These are phyloP conservation scores for Globisporangium paroecandrum DNA, from an alignment of 352 stramenopile species.

Conservation along the genomic window DNA sequence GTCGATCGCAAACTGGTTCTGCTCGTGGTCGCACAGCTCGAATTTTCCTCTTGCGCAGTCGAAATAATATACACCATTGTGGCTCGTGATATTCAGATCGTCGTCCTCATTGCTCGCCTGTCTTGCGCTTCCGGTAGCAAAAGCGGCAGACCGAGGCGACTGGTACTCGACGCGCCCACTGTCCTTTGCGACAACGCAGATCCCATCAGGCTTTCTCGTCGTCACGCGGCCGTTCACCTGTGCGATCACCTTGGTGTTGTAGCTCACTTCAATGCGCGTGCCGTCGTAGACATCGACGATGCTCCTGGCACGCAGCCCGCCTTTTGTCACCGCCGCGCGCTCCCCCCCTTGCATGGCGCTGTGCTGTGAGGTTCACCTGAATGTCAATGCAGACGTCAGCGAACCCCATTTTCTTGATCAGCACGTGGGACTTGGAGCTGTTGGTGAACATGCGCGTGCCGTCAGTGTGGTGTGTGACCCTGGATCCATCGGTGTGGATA, in stretches of 20 bases:
- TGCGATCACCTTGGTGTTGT: constrained; percentile 76
- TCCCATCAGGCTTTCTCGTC: constrained; percentile 40
- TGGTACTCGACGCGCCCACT: constrained; percentile 66
- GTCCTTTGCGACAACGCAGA: constrained; percentile 58
- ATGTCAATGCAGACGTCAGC: constrained; percentile 70
- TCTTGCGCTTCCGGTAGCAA: not conserved
- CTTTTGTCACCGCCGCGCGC: constrained; percentile 65
- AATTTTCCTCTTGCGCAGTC: constrained; percentile 49
- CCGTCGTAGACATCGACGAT: constrained; percentile 50
- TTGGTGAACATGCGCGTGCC: constrained; percentile 64
- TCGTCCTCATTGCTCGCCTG: constrained; percentile 32
- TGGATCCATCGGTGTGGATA: constrained; percentile 57
- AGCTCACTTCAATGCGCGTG: constrained; percentile 57
- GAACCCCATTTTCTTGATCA: constrained; percentile 51
- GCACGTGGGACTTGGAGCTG: constrained; percentile 37
- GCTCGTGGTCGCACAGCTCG: constrained; percentile 62
- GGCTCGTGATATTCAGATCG: constrained; percentile 51
- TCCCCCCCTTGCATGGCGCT: constrained; percentile 55
- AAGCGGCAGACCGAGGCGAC: constrained; percentile 7
- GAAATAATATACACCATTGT: constrained; percentile 77
- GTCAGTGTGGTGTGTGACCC: constrained; percentile 59
- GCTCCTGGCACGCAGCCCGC: constrained; percentile 54
- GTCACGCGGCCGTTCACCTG: constrained; percentile 69
- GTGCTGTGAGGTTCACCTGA: constrained; percentile 56
- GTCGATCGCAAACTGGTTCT: constrained; percentile 61